Conservation (phyloP, 768 basidiomycete genomes). For the Agaricus sinodeliciosus region DNA sequence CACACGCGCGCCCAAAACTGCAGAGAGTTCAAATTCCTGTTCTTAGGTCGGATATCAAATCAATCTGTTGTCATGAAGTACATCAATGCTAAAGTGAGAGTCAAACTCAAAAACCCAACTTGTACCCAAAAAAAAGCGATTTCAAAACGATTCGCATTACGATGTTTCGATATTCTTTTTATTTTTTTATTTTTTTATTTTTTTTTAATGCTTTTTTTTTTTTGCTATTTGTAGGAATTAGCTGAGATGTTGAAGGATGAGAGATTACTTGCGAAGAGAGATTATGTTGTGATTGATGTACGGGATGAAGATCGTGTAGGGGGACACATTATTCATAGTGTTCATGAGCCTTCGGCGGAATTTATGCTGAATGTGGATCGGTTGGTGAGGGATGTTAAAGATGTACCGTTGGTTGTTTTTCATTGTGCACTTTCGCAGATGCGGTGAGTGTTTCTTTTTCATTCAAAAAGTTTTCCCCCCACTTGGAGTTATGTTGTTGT, state of each 20-base stretch:
- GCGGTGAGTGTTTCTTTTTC: too few relatives aligned
- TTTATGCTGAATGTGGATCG: constrained; percentile 53
- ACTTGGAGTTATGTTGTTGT: too few relatives aligned
- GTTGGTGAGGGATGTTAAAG: constrained; percentile 54
- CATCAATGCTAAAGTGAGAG: constrained; percentile 19
- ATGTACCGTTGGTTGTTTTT: constrained; percentile 61
- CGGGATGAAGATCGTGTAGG: constrained; percentile 78
- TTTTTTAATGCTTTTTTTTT: background rate
- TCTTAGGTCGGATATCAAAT: too few relatives aligned
- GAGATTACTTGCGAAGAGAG: constrained; percentile 45
- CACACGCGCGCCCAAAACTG: background rate
- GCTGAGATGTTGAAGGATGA: constrained; percentile 62
- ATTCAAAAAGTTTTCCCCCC: too few relatives aligned
- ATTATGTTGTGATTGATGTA: constrained; percentile 77
- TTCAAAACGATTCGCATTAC: too few relatives aligned
- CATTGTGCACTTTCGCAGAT: constrained; percentile 76
- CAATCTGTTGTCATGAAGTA: constrained; percentile 12
- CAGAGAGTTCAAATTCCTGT: too few relatives aligned
- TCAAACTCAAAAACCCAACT: too few relatives aligned
- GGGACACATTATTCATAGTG: constrained; percentile 66
- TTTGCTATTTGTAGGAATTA: constrained; percentile 54
- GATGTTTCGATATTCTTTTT: too few relatives aligned
- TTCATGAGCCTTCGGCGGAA: constrained; percentile 54
- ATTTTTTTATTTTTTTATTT: too few relatives aligned
- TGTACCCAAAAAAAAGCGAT: too few relatives aligned